Evolutionary conservation across 108 stramenopile genomes (phyloP), one percentile per base, ranked within the genome.

Genomic region (Cyclotella kingstonii): DNA sequence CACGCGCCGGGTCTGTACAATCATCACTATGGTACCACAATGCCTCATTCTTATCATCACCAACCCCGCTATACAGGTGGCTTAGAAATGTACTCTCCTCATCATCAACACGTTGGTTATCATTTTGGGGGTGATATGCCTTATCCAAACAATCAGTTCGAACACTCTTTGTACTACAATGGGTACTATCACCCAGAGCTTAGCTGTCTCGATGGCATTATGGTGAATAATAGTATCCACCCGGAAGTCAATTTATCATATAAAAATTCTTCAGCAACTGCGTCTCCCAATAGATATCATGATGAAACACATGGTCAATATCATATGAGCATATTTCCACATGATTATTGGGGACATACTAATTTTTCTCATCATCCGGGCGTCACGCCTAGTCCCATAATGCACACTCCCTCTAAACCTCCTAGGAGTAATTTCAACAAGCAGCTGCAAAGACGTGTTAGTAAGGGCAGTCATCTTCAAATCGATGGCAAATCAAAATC

Each of bases 351-450:
- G 73, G 41, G 48, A 51, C 73, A 75, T 38, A 59, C 66, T 29
- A 66, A 75, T 40, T 47, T 75, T 34, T 75, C 73, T 48, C 73
- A 75, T 57, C 73, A 66, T 12, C 73, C 73, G 22, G 73, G 73
- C 0, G 18, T 75, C 19, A 45, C 52, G 4, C 47, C 69, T 23
- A 75, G 73, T 61, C 73, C 73, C 6, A 66, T 60, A 28, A 60
- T 66, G 21, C 59, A 75, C 46, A 64, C 72, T n/a, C 72, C 72
- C 12, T 44, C 63, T 1, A 68, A 68, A 41, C 69, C 69, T 23
- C 60, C 69, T 11, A 49, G 69, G 27, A 54, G 60, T 17, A 62
- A 48, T 29, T 14, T 60, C 26, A 62, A 61, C 49, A 38, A 46
- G 18, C 62, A 60, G 3, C 47, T 55, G 35, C 68, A 59, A 4